phyloP scores from a whole-genome alignment of 345 rosid species.

The Bretschneidera sinensis region DNA sequence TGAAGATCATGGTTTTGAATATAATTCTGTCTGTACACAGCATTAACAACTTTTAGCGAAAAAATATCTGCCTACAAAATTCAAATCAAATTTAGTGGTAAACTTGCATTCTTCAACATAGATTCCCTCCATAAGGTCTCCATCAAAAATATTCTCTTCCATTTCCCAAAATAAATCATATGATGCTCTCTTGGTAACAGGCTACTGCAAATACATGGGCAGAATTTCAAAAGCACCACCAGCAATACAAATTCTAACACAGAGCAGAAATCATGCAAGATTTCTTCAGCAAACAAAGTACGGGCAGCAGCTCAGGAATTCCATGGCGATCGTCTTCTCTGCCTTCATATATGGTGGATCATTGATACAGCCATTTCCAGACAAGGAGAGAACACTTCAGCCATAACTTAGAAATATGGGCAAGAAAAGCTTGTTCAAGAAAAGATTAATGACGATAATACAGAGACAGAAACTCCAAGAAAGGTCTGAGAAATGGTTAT shows the following conservation, averaged over 20 bases:
- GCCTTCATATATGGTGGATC: constrained; percentile 28
- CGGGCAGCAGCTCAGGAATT: constrained; percentile 11
- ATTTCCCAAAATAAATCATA: constrained; percentile 54
- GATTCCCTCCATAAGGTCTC: constrained; percentile 51
- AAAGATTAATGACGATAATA: constrained; percentile 48
- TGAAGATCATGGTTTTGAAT: constrained; percentile 37
- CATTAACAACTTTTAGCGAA: constrained; percentile 56
- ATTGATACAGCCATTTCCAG: constrained; percentile 37
- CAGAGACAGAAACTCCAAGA: constrained; percentile 37
- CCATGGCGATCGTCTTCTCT: constrained; percentile 23
- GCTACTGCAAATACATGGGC: constrained; percentile 45
- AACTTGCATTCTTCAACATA: constrained; percentile 50
- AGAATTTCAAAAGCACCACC: constrained; percentile 63
- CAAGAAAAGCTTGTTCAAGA: constrained; percentile 48
- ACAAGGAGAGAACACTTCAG: constrained; percentile 50
- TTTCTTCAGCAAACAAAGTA: constrained; percentile 32
- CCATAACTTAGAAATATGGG: constrained; percentile 44
- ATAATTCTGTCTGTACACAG: constrained; percentile 35
- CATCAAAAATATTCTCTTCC: constrained; percentile 40
- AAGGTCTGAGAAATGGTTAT: constrained; percentile 49
- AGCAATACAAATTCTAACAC: constrained; percentile 58
- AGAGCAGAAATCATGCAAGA: constrained; percentile 27
- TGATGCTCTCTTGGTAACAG: constrained; percentile 29
- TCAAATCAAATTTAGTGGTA: constrained; percentile 39
- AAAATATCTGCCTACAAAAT: constrained; percentile 52